Conservation (phyloP, 331 rosid genomes). For the Cydonia oblonga region DNA sequence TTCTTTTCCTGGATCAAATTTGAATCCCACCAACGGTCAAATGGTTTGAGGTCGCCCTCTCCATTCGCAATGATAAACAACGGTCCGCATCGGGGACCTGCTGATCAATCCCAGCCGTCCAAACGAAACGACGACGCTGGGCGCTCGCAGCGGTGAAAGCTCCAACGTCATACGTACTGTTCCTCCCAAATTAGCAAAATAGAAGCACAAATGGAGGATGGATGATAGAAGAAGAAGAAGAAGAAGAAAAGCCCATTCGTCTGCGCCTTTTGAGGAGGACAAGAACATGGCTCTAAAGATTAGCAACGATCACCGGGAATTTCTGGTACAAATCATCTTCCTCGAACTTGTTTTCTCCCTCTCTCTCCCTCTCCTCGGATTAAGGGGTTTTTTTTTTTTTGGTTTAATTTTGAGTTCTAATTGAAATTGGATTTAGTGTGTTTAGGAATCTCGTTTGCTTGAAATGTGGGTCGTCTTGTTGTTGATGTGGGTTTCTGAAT, state of each 20-base stretch:
- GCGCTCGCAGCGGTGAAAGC: neutral
- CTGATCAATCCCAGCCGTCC: conserved; percentile 9
- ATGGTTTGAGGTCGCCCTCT: neutral
- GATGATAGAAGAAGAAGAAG: neutral
- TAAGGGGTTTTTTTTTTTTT: neutral
- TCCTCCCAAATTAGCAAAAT: neutral
- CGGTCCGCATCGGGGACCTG: neutral
- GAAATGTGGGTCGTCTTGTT: too few species aligned
- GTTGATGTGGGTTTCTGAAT: too few species aligned
- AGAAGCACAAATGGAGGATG: neutral
- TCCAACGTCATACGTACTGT: neutral
- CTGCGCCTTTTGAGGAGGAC: neutral
- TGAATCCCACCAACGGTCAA: conserved; percentile 4
- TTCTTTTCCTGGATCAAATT: neutral
- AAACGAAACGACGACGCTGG: neutral
- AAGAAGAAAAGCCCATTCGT: neutral
- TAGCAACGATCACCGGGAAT: conserved; percentile 48
- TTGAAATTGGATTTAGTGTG: neutral
- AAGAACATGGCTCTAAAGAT: conserved; percentile 6
- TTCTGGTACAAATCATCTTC: conserved; percentile 28
- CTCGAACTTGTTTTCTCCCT: neutral
- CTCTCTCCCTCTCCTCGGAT: too few species aligned
- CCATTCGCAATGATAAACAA: neutral
- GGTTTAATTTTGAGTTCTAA: neutral
- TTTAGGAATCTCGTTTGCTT: neutral